Percentiles rank a stretch among this genome's conserved stretches.
Conservation (phyloP, 495 filamentous ascomycete genomes). For the Penicillium malachiteum region DNA sequence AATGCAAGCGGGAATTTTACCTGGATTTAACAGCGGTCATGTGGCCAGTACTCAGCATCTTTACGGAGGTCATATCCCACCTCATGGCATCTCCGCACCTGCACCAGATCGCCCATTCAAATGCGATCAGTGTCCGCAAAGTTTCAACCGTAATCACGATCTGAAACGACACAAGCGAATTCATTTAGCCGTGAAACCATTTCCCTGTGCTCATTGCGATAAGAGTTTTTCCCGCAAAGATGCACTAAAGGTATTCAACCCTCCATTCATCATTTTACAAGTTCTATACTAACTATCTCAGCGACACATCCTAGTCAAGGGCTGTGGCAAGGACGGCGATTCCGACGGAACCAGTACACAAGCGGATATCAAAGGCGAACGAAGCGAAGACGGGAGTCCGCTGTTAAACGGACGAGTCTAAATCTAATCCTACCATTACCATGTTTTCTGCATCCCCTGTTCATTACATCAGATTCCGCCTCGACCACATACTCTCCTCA, state of each 20-base stretch:
- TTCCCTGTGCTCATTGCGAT: conserved; percentile 86
- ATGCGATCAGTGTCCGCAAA: conserved; percentile 87
- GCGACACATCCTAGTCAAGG: conserved; percentile 93
- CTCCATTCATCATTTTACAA: conserved; percentile 7
- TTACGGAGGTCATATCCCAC: conserved; percentile 50
- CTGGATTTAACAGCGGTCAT: conserved; percentile 57
- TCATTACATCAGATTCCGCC: background rate
- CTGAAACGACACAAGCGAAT: conserved; percentile 95
- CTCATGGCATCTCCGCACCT: conserved; percentile 39
- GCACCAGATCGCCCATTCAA: conserved; percentile 87
- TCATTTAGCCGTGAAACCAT: conserved; percentile 93
- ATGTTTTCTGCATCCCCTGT: conserved; percentile 7
- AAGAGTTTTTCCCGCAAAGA: conserved; percentile 98
- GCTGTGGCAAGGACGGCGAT: conserved; percentile 64
- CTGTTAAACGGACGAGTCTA: conserved; percentile 21
- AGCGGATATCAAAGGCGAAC: conserved; percentile 20
- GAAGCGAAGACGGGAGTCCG: conserved; percentile 28
- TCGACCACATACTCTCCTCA: background rate
- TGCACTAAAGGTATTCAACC: conserved; percentile 78
- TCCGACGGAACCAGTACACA: conserved; percentile 17
- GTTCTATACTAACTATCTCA: conserved; percentile 30
- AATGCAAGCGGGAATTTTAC: conserved; percentile 50
- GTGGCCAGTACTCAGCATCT: conserved; percentile 57
- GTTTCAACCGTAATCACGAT: conserved; percentile 97
- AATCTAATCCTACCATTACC: background rate